phyloP scores from a whole-genome alignment of 169 alveolate species.

The Plasmodium fragile region DNA sequence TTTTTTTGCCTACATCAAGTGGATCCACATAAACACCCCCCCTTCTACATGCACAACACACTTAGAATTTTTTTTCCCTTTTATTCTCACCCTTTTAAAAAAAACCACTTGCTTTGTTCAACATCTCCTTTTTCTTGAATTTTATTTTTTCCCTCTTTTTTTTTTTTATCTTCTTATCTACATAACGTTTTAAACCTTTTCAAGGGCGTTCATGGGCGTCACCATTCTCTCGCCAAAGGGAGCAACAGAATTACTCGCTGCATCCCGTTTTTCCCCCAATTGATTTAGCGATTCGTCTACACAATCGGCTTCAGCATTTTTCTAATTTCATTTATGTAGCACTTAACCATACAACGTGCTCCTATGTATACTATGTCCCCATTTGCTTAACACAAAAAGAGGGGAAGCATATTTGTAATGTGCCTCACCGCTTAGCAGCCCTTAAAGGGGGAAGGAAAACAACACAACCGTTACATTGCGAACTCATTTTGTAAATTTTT shows the following conservation, averaged over 20 bases:
- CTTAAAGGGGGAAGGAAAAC: not conserved
- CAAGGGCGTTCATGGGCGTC: not conserved
- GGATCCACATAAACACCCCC: not conserved
- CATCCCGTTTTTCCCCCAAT: constrained; percentile 15
- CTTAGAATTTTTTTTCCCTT: not conserved
- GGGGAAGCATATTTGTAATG: not conserved
- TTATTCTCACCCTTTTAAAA: constrained; percentile 26
- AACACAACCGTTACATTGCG: not conserved
- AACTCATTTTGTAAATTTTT: constrained; percentile 29
- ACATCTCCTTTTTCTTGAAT: not conserved
- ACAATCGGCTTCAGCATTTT: constrained; percentile 23
- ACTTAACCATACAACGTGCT: not conserved
- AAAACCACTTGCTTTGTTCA: constrained; percentile 24
- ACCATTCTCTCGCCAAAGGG: not conserved
- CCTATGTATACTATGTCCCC: not conserved
- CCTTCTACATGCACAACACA: constrained; percentile 18
- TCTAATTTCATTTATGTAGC: constrained; percentile 24
- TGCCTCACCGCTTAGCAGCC: not conserved
- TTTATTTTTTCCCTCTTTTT: not conserved
- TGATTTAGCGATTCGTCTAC: constrained; percentile 19
- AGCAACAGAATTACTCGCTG: not conserved
- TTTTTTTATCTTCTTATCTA: not conserved
- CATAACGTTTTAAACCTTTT: constrained; percentile 37
- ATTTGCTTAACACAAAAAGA: not conserved
- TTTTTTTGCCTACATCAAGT: not conserved